phyloP scores from a whole-genome alignment of 805 yeast species.

The Limtongia smithiae region DNA sequence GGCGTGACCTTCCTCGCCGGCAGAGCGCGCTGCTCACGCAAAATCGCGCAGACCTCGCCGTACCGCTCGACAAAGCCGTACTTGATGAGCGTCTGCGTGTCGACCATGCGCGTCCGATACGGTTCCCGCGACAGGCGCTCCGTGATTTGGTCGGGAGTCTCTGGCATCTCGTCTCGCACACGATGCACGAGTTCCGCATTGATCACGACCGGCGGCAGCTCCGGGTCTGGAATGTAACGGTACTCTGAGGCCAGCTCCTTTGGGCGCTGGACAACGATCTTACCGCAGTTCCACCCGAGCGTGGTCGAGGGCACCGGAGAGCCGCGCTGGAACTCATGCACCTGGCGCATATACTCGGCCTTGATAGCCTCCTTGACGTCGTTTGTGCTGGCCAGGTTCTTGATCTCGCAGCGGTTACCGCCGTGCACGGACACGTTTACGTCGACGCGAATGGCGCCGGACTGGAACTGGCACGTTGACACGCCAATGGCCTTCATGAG shows the following conservation, averaged over 20 bases:
- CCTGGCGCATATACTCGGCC: constrained; percentile 56
- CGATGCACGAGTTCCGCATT: constrained; percentile 32
- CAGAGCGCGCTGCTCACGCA: constrained; percentile 28
- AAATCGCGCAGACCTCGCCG: constrained; percentile 41
- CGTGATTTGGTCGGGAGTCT: constrained; percentile 59
- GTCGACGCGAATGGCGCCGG: constrained; percentile 93
- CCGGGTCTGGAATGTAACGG: constrained; percentile 93
- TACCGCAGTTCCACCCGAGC: constrained; percentile 84
- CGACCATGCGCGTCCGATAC: constrained; percentile 59
- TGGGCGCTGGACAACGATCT: constrained; percentile 62
- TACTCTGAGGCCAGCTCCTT: constrained; percentile 85
- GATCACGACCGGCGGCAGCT: constrained; percentile 60
- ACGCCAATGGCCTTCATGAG: constrained; percentile 64
- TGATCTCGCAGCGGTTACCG: constrained; percentile 77
- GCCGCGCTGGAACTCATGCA: constrained; percentile 44
- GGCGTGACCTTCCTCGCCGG: constrained; percentile 35
- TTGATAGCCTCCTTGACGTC: constrained; percentile 74
- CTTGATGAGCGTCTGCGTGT: constrained; percentile 66
- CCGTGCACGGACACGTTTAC: constrained; percentile 76
- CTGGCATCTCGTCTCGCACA: constrained; percentile 45
- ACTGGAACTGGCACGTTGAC: constrained; percentile 86
- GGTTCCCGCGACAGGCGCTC: constrained; percentile 47
- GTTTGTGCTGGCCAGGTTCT: constrained; percentile 79
- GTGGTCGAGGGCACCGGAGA: constrained; percentile 55
- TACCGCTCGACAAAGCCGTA: constrained; percentile 54